A percentile compares a stretch with the other conserved stretches of the same genome.
These are phyloP conservation scores for Helianthus annuus DNA, from an alignment of 129 eudicot genomes.

Conservation along the genomic window HanXRQr2.0-SUNRISE NC_035449.2:91891097-91891596, in stretches of 20 bases:
- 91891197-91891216: slow-evolving; percentile 12
- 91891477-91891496: not conserved
- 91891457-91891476: not conserved
- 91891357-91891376: slow-evolving; percentile 2
- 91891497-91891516: slow-evolving; percentile 2
- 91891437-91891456: not conserved
- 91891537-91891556: not conserved
- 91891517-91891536: not conserved
- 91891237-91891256: too few species aligned
- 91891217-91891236: not conserved
- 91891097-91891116: too few species aligned
- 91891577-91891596: not conserved
- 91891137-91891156: too few species aligned
- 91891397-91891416: not conserved
- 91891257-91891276: not conserved
- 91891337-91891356: not conserved
- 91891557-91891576: not conserved
- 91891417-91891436: slow-evolving; percentile 2
- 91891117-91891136: too few species aligned
- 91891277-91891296: slow-evolving; percentile 16
- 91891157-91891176: not conserved
- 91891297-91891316: not conserved
- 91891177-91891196: not conserved
- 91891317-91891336: slow-evolving; percentile 6
- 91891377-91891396: not conserved